Conservation (phyloP, 2,329 filamentous ascomycete species). For the Pyrenochaeta sp. region DNA sequence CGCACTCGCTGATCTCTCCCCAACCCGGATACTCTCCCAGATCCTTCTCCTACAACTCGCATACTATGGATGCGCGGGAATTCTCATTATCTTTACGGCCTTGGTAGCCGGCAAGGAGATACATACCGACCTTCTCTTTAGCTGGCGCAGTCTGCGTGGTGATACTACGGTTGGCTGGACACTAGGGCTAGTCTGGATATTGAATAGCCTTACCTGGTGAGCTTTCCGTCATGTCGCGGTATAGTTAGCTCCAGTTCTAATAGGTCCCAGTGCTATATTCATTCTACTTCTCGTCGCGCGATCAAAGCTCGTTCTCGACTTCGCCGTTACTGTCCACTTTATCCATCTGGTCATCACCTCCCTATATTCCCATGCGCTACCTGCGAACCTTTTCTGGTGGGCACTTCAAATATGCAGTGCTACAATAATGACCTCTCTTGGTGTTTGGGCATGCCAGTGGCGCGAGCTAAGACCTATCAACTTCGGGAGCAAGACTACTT, state of each 20-base stretch:
- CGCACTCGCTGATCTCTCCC: constrained; percentile 71
- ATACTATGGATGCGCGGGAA: constrained; percentile 69
- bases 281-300: constrained; percentile 85
- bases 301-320: constrained; percentile 94
- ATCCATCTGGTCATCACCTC: constrained; percentile 81
- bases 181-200: constrained; percentile 71
- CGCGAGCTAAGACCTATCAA: constrained; percentile 87
- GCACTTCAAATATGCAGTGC: constrained; percentile 68
- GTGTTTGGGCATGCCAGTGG: constrained; percentile 91
- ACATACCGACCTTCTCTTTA: constrained; percentile 66
- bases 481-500: constrained; percentile 70
- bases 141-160: constrained; percentile 70
- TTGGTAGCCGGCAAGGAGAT: constrained; percentile 70
- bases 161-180: constrained; percentile 77
- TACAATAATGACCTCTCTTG: constrained; percentile 72
- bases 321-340: constrained; percentile 86
- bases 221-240: constrained; percentile 30
- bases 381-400: constrained; percentile 89
- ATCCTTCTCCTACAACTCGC: constrained; percentile 70
- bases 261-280: constrained; percentile 72
- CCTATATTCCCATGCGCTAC: constrained; percentile 79
- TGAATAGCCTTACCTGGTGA: constrained; percentile 71
- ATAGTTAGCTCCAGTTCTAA: constrained; percentile 20
- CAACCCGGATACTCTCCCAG: constrained; percentile 71
- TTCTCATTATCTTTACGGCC: constrained; percentile 73